These are phyloP conservation scores for Cochlearia excelsa DNA, from an alignment of 345 rosid species.

Conservation along the genomic window DNA sequence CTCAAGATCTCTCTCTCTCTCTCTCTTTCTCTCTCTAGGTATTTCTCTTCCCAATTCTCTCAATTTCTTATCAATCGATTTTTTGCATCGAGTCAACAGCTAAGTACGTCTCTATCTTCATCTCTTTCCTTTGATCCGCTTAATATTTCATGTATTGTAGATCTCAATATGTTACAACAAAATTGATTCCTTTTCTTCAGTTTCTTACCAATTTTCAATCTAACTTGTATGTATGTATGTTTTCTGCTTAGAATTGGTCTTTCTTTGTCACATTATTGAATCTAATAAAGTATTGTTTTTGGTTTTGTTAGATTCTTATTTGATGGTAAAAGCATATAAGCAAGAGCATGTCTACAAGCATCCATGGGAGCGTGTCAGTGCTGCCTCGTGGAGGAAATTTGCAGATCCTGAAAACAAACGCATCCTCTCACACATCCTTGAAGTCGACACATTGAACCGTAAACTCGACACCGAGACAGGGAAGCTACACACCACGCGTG, in stretches of 20 bases:
- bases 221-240: not conserved
- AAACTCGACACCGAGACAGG: conserved; percentile 63
- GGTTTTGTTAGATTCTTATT: conserved; percentile 23
- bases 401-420: conserved; percentile 91
- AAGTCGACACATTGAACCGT: conserved; percentile 76
- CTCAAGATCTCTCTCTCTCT: conserved; percentile 21
- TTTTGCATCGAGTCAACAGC: conserved; percentile 25
- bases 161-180: no score
- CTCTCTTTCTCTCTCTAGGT: conserved; percentile 13
- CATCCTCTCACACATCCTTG: conserved; percentile 69
- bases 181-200: not conserved
- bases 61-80: conserved; percentile 6
- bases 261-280: not conserved
- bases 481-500: conserved; percentile 85
- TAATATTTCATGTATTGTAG: no score
- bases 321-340: conserved; percentile 77
- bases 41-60: conserved; percentile 12
- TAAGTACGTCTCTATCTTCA: conserved; percentile 14
- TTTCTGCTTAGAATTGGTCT: not conserved
- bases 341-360: conserved; percentile 95
- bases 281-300: not conserved
- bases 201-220: no score
- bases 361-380: conserved; percentile 97
- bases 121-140: no score
- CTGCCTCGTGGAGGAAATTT: conserved; percentile 98